A percentile compares a stretch with the other conserved stretches of the same genome.
Conservation (phyloP, 2,329 filamentous ascomycete genomes). For the Neofusicoccum ribis region DNA sequence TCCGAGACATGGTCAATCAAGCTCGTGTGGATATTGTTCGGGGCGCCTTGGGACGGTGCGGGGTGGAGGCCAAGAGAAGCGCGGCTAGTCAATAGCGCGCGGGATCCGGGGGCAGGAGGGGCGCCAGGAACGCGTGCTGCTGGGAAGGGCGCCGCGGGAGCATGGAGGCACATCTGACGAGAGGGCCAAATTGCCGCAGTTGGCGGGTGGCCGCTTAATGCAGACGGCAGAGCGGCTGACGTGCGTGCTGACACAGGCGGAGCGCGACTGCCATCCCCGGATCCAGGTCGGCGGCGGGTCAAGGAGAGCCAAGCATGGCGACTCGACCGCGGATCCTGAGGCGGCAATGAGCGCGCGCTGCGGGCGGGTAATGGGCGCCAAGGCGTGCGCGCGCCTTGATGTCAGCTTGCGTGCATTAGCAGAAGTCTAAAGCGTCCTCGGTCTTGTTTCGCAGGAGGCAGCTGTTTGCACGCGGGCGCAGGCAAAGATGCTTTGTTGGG, state of each 20-base stretch:
- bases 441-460: neutral
- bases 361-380: neutral
- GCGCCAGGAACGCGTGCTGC: neutral
- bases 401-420: conserved; percentile 15
- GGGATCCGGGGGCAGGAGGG: neutral
- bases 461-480: neutral
- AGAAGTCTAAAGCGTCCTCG: conserved; percentile 4
- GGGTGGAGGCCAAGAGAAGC: neutral
- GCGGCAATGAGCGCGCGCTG: conserved; percentile 4
- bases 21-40: neutral
- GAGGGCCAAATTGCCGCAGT: neutral
- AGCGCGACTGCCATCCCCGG: neutral
- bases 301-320: conserved; percentile 7
- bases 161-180: neutral
- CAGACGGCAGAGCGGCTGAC: conserved; percentile 8
- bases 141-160: neutral
- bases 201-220: neutral
- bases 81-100: neutral
- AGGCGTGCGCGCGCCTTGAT: neutral
- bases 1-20: conserved; percentile 13
- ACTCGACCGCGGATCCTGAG: neutral
- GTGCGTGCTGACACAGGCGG: neutral
- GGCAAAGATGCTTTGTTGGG: conserved; percentile 4
- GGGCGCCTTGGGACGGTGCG: neutral
- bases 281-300: neutral